Base-by-base conservation (phyloP, 805 yeast species). In the Candida boidinii region DNA sequence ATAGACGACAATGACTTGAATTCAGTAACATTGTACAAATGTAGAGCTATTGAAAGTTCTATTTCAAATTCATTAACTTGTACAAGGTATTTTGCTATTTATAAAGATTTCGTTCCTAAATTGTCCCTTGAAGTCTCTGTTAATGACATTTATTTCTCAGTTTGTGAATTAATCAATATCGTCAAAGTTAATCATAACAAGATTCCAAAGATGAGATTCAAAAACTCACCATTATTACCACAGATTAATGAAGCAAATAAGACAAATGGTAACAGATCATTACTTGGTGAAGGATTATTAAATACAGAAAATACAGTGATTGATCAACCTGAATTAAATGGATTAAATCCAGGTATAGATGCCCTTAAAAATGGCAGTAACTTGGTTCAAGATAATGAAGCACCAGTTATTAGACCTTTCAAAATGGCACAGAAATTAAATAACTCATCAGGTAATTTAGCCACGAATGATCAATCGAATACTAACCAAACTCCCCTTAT, bases 41-140 rank as follows among this genome's bases (percentile, higher is more conserved):
- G 49, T 54, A 76, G 27, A 51, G 64, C 28, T 48, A 64, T 83
- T 4, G 72, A 79, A 35, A 79, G 80, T 28, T 68, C 90, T 1
- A 70, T 82, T 17, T 74, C 87, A 13, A 86, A 81, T 54, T 71
- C 78, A 1, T 73, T 90, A 26, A 77, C 95, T 4, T 68, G 86
- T 1, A 72, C 88, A 1, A 68, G 95, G 46, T 84, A 85, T 49
- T 81, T 64, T 53, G 73, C 82, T 1, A 59, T 76, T 9, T 79
- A 81, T 44, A 62, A 70, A 4, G 65, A 68, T n/a, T 48, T 83
- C 3, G 56, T 85, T 35, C 95, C 96, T 1, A 69, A 67, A 33
- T 58, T 80, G 15, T 69, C 86, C 2, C 68, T 87, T 14, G 80
- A 85, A 54, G 71, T 86, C 16, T 79, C 96, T 0, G 59, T 84